Evolutionary conservation across 305 asterid species (phyloP).

Genomic region (Fraxinus xanthoxyloides): DNA sequence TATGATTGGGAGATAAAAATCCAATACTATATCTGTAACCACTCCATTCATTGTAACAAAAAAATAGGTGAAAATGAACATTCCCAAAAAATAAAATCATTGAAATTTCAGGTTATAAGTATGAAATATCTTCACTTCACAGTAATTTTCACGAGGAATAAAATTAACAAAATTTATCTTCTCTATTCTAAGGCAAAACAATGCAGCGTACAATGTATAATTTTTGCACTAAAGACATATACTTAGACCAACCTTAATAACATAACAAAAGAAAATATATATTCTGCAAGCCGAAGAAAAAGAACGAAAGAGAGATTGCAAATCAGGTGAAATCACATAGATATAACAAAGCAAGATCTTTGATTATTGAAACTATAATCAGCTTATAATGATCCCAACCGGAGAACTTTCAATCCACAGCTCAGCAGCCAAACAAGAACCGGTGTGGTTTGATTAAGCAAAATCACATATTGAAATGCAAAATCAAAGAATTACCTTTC

Average conservation of each 20-base stretch:
- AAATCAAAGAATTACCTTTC: conserved; percentile 39
- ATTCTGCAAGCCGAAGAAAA: not conserved
- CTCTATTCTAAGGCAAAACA: not conserved
- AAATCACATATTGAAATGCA: conserved; percentile 13
- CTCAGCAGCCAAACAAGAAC: not conserved
- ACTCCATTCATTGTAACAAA: not conserved
- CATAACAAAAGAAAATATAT: not conserved
- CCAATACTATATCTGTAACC: not conserved
- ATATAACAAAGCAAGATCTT: not conserved
- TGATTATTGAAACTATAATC: not conserved
- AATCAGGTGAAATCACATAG: not conserved
- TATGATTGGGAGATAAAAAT: not conserved
- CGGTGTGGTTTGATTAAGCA: not conserved
- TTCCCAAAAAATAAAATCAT: not conserved
- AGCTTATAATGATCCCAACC: not conserved
- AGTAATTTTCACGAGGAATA: not conserved
- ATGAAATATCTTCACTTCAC: not conserved
- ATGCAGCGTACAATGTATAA: not conserved
- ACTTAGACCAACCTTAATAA: not conserved
- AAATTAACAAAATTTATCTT: not conserved
- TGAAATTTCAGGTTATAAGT: not conserved
- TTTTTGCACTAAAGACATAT: not conserved
- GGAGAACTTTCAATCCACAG: not conserved
- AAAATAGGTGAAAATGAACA: not conserved
- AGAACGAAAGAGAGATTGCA: not conserved